phyloP scores from a whole-genome alignment of 805 yeast genomes.

The Kluyveromyces siamensis region DNA sequence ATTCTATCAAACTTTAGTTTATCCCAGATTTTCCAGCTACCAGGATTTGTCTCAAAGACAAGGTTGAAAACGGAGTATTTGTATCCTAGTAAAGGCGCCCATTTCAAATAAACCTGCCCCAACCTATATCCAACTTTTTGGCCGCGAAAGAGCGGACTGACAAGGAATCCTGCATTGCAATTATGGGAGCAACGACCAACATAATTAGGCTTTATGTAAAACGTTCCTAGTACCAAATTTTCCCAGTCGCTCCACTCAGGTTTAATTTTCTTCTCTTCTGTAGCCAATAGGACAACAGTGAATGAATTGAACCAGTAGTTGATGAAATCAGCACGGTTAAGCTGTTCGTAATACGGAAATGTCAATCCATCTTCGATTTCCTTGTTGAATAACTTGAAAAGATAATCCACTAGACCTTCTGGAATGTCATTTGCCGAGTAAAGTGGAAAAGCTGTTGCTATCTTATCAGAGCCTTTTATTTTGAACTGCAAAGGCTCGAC shows the following conservation, averaged over 20 bases:
- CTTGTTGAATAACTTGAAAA: constrained; percentile 46
- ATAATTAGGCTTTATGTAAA: constrained; percentile 81
- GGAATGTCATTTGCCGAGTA: constrained; percentile 44
- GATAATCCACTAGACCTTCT: constrained; percentile 33
- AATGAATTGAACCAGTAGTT: constrained; percentile 62
- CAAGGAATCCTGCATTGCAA: constrained; percentile 84
- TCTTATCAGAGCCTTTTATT: constrained; percentile 35
- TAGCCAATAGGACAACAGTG: constrained; percentile 51
- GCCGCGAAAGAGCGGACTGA: constrained; percentile 51
- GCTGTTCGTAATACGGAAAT: constrained; percentile 48
- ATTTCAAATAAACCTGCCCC: constrained; percentile 55
- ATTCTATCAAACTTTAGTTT: constrained; percentile 68
- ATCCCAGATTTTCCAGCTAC: constrained; percentile 77
- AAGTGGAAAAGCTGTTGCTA: constrained; percentile 56
- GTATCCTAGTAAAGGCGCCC: constrained; percentile 77
- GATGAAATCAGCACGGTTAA: constrained; percentile 42
- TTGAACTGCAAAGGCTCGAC: constrained; percentile 32
- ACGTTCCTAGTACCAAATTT: constrained; percentile 53
- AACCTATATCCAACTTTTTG: constrained; percentile 58
- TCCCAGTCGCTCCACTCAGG: constrained; percentile 35
- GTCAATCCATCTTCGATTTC: constrained; percentile 70
- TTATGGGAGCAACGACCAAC: constrained; percentile 76
- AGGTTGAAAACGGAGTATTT: constrained; percentile 78
- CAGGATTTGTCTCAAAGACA: constrained; percentile 74
- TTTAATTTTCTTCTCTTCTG: constrained; percentile 21